Base-by-base conservation (phyloP, 192 early-diverging fungal genomes). In the Chytriomyces sp. region DNA sequence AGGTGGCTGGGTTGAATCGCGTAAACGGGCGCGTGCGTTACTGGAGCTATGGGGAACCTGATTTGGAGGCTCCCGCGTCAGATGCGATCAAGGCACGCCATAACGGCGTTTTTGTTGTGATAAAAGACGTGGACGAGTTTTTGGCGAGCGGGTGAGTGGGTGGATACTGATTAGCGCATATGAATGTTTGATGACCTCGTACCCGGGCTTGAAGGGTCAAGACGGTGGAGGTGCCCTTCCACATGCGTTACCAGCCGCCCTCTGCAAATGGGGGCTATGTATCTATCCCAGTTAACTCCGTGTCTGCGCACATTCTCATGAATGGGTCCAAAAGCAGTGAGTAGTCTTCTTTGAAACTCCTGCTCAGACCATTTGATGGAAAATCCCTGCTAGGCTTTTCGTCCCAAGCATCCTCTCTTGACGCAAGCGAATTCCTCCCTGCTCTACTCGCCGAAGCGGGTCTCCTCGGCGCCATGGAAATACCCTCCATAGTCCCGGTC, bases 221-320 rank as follows among this genome's bases (percentile, higher is more conserved):
- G 44, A 58, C 56, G 39, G 28, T 65, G 8, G 63, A 65, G 34
- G 49, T 52, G 22, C 63, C 63, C 10, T 65, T 65, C 17, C 63
- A 65, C 34, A 52, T 65, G 63, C 22, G 63, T 22, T 65, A 65
- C 34, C 63, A 65, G 41, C 63, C 63, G 34, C 39, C 63, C 2
- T 22, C 25, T 1, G 7, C 7, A 28, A 44, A 65, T 44, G 63
- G 41, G 1, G 39, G n/a, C 28, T 61, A 61, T 61, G 63, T 65
- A 10, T 14, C 14, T n/a, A 41, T 65, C 14, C 63, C 63, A 28
- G 40, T 65, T 22, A 19, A 28, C 17, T 41, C 63, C 10, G 32
- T 44, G 7, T 4, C 39, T 3, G 63, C 38, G 63, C 34, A 65
- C 28, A 25, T 38, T 25, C 28, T 65, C 31, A 7, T 41, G 28